Conservation (phyloP, 768 basidiomycete species). For the Termitomyces sp. region DNA sequence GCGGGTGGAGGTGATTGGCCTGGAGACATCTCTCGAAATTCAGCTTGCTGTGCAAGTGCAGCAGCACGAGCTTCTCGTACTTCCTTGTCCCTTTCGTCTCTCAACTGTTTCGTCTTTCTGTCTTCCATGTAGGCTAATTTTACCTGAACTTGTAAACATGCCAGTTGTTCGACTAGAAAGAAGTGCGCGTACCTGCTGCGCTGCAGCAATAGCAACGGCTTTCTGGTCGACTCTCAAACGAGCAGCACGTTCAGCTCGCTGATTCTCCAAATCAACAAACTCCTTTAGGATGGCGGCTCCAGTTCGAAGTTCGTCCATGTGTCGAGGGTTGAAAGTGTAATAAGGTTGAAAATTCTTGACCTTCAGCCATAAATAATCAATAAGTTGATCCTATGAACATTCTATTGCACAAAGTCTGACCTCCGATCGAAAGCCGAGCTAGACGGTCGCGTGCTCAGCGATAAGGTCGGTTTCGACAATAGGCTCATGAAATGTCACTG, state of each 20-base stretch:
- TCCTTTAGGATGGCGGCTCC: conserved; percentile 67
- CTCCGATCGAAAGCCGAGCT: conserved; percentile 75
- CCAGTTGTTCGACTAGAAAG: background rate
- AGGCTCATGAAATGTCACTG: conserved; percentile 21
- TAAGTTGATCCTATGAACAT: background rate
- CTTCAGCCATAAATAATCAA: conserved; percentile 25
- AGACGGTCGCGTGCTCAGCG: conserved; percentile 10
- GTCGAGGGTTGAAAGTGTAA: conserved; percentile 55
- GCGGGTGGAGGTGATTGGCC: conserved; percentile 14
- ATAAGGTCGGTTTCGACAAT: background rate
- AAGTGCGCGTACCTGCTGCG: conserved; percentile 43
- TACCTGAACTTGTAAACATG: conserved; percentile 39
- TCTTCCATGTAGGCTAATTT: conserved; percentile 79
- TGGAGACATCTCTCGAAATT: conserved; percentile 6
- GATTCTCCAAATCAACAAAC: conserved; percentile 44
- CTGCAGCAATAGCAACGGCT: conserved; percentile 45
- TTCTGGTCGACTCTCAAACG: conserved; percentile 53
- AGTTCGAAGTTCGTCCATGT: conserved; percentile 50
- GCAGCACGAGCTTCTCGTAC: conserved; percentile 35
- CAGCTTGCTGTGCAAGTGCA: conserved; percentile 17
- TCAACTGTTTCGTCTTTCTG: conserved; percentile 48
- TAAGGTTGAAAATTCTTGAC: conserved; percentile 69
- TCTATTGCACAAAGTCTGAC: conserved; percentile 26
- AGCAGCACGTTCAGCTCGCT: conserved; percentile 43
- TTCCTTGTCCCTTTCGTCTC: conserved; percentile 57